Base-by-base conservation (phyloP, 116 monocot genomes). In the Trichopus zeylanicus region DNA sequence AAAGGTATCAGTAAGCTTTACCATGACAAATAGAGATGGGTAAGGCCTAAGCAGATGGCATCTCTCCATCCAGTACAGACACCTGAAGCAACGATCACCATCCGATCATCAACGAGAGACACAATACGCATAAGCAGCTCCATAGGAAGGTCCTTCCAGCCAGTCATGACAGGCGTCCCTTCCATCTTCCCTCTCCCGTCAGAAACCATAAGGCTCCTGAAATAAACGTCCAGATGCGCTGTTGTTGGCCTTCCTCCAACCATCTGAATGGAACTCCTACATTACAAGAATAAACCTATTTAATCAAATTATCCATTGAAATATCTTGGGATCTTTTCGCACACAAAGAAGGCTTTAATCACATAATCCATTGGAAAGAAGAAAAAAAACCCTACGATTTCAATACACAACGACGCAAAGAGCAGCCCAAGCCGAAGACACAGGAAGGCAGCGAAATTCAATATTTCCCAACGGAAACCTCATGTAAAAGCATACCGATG, bases 21-120 rank as follows among this genome's bases (percentile, higher is more conserved):
- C 87, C 87, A 88, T 58, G 76, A 79, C 30, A 88, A 58, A 22
- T 79, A 88, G 32, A 88, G 73, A 26, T 62, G 73, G 26, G 76
- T 69, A 21, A 74, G 60, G 11, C 83, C 83, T 21, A 71, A 66
- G 64, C 68, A 62, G 26, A 88, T 60, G 33, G 79, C 73, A 53
- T 88, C 79, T 64, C 77, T 72, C 87, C 87, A 88, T 0, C 76
- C 82, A 28, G 79, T 80, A 59, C 87, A 88, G 12, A 88, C 87
- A 51, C 75, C 79, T 37, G 83, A 73, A 20, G 71, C 87, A 6
- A 76, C 69, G 6, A 88, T 75, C 8, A 73, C 57, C 29, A 70
- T 73, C 31, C 74, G 59, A 39, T 82, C 79, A 52, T 88, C 77
- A 7, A 65, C 54, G 3, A 79, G 57, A 9, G 74, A 73, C 2